Conservation (phyloP, 345 rosid genomes). For the Syzygium jambos region DNA sequence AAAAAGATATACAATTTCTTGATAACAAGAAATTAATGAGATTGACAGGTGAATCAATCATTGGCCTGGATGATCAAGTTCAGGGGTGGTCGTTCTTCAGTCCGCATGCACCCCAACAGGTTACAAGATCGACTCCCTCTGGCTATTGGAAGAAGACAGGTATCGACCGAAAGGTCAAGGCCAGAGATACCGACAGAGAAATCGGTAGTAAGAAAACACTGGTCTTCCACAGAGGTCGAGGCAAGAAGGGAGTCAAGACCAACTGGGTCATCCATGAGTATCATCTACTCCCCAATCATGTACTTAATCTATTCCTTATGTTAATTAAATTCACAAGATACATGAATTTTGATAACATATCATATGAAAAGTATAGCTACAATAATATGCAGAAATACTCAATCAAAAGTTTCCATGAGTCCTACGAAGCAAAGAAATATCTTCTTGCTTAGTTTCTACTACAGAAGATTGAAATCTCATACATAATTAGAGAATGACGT, state of each 20-base stretch:
- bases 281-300: neutral
- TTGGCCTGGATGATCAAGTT: neutral
- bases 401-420: neutral
- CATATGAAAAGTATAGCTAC: neutral
- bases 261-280: neutral
- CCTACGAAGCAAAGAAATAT: neutral
- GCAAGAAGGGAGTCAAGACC: neutral
- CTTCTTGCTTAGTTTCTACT: neutral
- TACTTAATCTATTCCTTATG: neutral
- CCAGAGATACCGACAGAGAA: neutral
- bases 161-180: neutral
- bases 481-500: neutral
- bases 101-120: neutral
- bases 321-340: neutral
- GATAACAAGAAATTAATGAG: no score
- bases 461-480: neutral
- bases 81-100: neutral
- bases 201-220: no score
- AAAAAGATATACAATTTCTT: no score
- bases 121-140: neutral
- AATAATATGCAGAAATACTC: neutral
- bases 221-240: neutral
- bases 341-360: neutral
- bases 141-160: conserved; percentile 1
- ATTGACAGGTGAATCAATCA: neutral